Base-by-base conservation (phyloP, 352 stramenopile genomes). In the Globisporangium cederbergense region DNA sequence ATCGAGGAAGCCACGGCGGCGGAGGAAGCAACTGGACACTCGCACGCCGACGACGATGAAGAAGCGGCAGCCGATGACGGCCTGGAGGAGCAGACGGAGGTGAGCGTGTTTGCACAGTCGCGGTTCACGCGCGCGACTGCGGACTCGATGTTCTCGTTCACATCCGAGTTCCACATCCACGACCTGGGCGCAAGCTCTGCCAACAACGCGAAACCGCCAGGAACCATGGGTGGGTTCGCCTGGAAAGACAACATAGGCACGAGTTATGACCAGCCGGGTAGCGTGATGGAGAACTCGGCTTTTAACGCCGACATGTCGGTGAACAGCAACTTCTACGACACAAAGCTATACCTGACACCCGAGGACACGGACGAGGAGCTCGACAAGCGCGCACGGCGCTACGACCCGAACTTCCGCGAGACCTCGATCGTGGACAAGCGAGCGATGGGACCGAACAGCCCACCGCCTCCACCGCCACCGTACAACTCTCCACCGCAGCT, bases 91-190 rank as follows among this genome's bases (percentile, higher is more conserved):
- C 78, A 86, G 51, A 82, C 76, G 16, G 73, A 79, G 30, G 76
- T 73, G 57, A 86, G 78, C 34, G 76, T 83, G 38, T 86, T 86
- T 49, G 78, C 78, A 1, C 74, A 81, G 63, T 84, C 75, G 36
- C 70, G 78, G 4, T 86, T 86, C 60, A 86, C 78, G 9, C 74
- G 78, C 1, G 66, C 75, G 4, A 77, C 75, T 28, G 75, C 49
- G 6, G 50, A 74, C 2, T 76, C 80, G 32, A 73, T 77, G 1
- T 57, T 78, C 43, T 72, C 66, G 7, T 69, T 66, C 40, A 66
- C 53, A 2, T 55, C 65, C 4, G 58, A 64, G n/a, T 65, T 72
- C 36, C 60, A 71, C 18, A 65, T 64, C 22, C 72, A 82, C 57
- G 74, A 82, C 28, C 70, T 65, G 7, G 36, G 40, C 9, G 60